A percentile compares a stretch with the other conserved stretches of the same genome.
Conservation (phyloP, 2,329 filamentous ascomycete genomes). For the Apiospora saccharicola region DNA sequence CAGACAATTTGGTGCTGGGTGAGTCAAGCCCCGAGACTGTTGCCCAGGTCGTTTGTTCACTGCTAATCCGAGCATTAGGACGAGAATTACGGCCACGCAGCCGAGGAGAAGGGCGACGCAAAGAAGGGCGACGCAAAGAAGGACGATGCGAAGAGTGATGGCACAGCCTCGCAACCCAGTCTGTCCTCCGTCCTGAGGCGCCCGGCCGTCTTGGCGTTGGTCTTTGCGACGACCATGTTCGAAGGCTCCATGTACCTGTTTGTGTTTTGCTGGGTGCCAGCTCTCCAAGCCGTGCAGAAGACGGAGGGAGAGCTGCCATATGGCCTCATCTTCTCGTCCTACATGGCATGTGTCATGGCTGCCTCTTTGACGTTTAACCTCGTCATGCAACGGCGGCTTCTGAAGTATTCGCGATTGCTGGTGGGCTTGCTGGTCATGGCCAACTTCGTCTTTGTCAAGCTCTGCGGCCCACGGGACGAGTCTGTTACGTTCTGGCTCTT, state of each 20-base stretch:
- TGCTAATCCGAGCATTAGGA: conserved; percentile 29
- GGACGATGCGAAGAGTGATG: neutral
- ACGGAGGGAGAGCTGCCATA: conserved; percentile 40
- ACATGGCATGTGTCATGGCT: conserved; percentile 42
- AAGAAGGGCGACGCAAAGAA: conserved; percentile 17
- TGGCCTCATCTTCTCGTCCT: conserved; percentile 39
- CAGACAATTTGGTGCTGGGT: conserved; percentile 59
- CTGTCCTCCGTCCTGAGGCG: conserved; percentile 45
- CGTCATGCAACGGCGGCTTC: conserved; percentile 40
- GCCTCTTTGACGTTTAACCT: conserved; percentile 41
- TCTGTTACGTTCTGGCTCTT: conserved; percentile 61
- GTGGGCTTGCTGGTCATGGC: conserved; percentile 43
- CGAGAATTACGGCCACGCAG: conserved; percentile 34
- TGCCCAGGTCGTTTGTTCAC: neutral
- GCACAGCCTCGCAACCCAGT: conserved; percentile 25
- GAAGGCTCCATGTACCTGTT: conserved; percentile 70
- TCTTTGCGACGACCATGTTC: conserved; percentile 62
- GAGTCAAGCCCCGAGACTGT: conserved; percentile 33
- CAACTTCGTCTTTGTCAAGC: conserved; percentile 50
- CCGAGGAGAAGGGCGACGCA: conserved; percentile 21
- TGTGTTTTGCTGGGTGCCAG: conserved; percentile 68
- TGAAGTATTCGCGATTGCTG: conserved; percentile 46
- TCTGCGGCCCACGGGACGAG: conserved; percentile 49
- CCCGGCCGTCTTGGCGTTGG: conserved; percentile 58
- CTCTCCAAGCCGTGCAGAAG: conserved; percentile 53